Evolutionary conservation across 2,329 filamentous ascomycete genomes (phyloP), one percentile per base, ranked within the genome.

Genomic region (Pseudogymnoascus sp.): DNA sequence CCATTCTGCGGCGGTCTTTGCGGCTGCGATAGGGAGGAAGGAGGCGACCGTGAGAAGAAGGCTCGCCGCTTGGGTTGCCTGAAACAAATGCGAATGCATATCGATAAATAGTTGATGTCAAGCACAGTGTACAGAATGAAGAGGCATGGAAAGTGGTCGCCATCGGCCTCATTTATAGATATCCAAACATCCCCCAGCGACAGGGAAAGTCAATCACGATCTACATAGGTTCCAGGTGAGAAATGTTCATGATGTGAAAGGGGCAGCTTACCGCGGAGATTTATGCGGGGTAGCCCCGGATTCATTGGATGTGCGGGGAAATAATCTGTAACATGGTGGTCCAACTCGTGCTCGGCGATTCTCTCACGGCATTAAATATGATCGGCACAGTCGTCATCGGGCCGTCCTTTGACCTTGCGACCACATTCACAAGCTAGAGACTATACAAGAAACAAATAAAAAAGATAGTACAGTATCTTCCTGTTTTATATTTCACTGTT

Each of bases 1-100:
- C 76, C 76, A 78, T 62, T 56, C 62, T 25, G 40, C 62, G n/a
- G 50, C 28, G n/a, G 50, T 56, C 28, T 56, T 56, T 56, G 50
- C 50, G 28, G 28, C 50, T 18, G 28, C 50, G 28, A 56, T 33
- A 8, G 50, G 16, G 10, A 56, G 16, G 28, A 56, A 56, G 28
- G 50, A 33, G 50, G 2, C 7, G 28, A 28, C 11, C 2, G 28
- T 14, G 28, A 56, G 28, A 5, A 56, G 28, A 28, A 56, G 2
- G 25, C n/a, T 16, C 10, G 16, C 28, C 25, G 16, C n/a, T 18
- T 56, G 50, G 28, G 50, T 56, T 21, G 18, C 11, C 11, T 33
- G 50, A 33, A 53, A 53, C 14, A 21, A 53, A 28, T 12, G 1
- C 21, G 18, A 14, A 56, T 56, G 50, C 50, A 56, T 56, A 10